These are phyloP conservation scores for Lactarius akahatsu DNA, from an alignment of 768 basidiomycete species.

Conservation along the genomic window DNA sequence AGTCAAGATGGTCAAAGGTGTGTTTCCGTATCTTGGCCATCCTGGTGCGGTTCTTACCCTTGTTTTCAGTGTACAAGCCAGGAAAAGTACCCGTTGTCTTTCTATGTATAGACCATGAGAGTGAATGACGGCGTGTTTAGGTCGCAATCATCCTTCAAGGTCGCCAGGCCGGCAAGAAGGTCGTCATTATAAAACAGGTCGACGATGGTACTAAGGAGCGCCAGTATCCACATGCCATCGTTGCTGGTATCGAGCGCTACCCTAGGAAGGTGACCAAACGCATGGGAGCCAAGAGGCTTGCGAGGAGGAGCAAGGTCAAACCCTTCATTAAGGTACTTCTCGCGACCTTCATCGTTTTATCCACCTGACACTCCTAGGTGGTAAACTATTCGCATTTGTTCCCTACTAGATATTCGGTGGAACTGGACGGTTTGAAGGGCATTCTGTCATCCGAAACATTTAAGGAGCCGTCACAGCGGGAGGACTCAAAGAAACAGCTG, in stretches of 20 bases:
- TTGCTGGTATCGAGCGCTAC: constrained; percentile 98
- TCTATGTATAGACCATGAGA: neutral
- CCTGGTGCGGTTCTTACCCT: neutral
- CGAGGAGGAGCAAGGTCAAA: constrained; percentile 94
- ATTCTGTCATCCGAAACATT: constrained; percentile 83
- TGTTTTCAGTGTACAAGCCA: constrained; percentile 79
- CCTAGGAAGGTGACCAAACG: constrained; percentile 95
- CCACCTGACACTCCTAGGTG: constrained; percentile 46
- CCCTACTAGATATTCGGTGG: constrained; percentile 98
- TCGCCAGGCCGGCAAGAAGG: constrained; percentile 99
- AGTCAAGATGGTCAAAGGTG: constrained; percentile 36
- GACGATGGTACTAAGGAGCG: constrained; percentile 97
- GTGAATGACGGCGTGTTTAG: constrained; percentile 39
- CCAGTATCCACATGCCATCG: constrained; percentile 96
- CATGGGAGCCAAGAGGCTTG: constrained; percentile 96
- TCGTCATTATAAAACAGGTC: constrained; percentile 95
- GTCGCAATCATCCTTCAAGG: constrained; percentile 98
- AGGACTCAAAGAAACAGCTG: constrained; percentile 92
- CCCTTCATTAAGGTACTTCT: constrained; percentile 94
- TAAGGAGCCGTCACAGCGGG: constrained; percentile 95
- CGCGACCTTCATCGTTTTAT: neutral
- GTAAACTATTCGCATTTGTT: constrained; percentile 99
- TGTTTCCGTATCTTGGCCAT: neutral
- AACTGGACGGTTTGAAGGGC: constrained; percentile 93
- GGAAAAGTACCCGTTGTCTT: constrained; percentile 66